Conservation (phyloP, 1,139 yeast genomes). For the Geotrichum aggregatum region DNA sequence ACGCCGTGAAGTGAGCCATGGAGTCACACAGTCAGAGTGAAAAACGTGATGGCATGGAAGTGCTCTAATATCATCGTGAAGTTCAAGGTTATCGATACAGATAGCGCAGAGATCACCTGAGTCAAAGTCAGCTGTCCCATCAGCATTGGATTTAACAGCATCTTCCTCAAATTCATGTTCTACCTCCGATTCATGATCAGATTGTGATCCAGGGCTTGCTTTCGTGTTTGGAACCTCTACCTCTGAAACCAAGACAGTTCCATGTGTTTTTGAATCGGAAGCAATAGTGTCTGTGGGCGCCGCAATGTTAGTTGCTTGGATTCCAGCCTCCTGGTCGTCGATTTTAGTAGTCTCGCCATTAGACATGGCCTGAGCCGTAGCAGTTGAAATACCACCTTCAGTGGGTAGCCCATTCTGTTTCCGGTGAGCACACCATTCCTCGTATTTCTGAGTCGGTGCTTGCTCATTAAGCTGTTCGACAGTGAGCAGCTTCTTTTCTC, state of each 20-base stretch:
- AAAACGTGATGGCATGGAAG: slow-evolving; percentile 78
- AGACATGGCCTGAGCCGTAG: slow-evolving; percentile 12
- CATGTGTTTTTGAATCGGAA: neutral
- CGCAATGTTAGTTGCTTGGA: neutral
- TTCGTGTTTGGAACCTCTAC: neutral
- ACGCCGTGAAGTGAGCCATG: slow-evolving; percentile 71
- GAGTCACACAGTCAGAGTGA: slow-evolving; percentile 73
- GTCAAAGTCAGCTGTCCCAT: slow-evolving; percentile 40
- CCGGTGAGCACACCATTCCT: slow-evolving; percentile 32
- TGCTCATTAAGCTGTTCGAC: slow-evolving; percentile 58
- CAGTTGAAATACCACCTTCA: slow-evolving; percentile 30
- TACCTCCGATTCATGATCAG: slow-evolving; percentile 25
- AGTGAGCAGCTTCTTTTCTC: slow-evolving; percentile 41
- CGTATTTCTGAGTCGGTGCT: slow-evolving; percentile 63
- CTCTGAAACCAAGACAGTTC: neutral
- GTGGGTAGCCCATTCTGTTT: slow-evolving; percentile 26
- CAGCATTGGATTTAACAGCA: neutral
- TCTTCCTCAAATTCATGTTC: slow-evolving; percentile 48
- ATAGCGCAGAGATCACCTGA: slow-evolving; percentile 57
- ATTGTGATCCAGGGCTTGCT: too few relatives aligned
- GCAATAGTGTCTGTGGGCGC: neutral
- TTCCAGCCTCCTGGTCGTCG: too few relatives aligned
- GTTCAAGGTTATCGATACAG: slow-evolving; percentile 64
- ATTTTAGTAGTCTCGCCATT: neutral
- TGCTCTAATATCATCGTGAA: slow-evolving; percentile 65